These are phyloP conservation scores for Kluyveromyces starmeri DNA, from an alignment of 805 yeast species.

Conservation along the genomic window DNA sequence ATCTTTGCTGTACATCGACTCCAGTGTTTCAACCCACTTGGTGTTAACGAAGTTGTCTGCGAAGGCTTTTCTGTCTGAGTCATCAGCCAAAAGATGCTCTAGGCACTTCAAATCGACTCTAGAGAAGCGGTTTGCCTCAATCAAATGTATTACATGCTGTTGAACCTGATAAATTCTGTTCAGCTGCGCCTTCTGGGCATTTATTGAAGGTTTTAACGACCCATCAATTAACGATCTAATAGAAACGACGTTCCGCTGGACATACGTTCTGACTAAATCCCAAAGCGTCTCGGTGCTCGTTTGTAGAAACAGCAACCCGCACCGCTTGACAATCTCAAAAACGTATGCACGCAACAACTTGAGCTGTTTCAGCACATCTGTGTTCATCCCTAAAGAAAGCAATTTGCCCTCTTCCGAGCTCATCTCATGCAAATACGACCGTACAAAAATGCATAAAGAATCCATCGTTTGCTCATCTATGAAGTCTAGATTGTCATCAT, in stretches of 20 bases:
- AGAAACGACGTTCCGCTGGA: constrained; percentile 32
- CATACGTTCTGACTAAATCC: constrained; percentile 53
- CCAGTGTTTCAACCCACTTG: constrained; percentile 53
- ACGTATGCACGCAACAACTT: constrained; percentile 39
- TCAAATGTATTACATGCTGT: constrained; percentile 38
- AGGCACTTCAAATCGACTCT: constrained; percentile 39
- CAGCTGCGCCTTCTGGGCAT: constrained; percentile 25
- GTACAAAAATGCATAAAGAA: constrained; percentile 48
- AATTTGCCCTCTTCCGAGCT: constrained; percentile 52
- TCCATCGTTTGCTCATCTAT: constrained; percentile 48
- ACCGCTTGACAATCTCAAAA: constrained; percentile 40
- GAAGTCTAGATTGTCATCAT: constrained; percentile 29
- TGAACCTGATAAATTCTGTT: constrained; percentile 38
- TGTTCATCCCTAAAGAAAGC: constrained; percentile 64
- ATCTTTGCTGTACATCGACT: constrained; percentile 49
- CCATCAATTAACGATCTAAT: constrained; percentile 53
- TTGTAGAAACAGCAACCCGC: constrained; percentile 48
- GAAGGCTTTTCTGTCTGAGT: constrained; percentile 30
- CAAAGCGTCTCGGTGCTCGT: constrained; percentile 54
- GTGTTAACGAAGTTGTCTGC: constrained; percentile 45
- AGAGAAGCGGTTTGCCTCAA: constrained; percentile 40
- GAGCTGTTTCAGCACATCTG: constrained; percentile 52
- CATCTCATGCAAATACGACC: constrained; percentile 51
- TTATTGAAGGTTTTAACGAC: constrained; percentile 24
- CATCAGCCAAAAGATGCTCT: constrained; percentile 33